phyloP scores from a whole-genome alignment of 257 asterid genomes.

The Pogostemon cablin region DNA sequence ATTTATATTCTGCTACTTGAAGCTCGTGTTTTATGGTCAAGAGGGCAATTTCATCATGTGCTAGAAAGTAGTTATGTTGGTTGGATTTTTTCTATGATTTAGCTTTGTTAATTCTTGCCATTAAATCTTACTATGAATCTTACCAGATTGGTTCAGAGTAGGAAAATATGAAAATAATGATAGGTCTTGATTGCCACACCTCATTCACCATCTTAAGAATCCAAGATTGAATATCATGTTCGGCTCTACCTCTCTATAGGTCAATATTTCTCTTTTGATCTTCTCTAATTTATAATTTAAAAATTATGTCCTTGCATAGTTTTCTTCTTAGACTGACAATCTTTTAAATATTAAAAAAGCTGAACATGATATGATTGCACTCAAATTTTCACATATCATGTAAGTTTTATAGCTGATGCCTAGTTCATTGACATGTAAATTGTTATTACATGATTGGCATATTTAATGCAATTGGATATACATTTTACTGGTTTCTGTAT shows the following conservation, averaged over 20 bases:
- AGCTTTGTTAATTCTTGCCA: constrained; percentile 17
- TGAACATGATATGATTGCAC: not conserved
- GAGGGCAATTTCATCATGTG: not conserved
- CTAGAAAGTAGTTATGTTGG: not conserved
- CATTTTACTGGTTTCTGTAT: constrained; percentile 31
- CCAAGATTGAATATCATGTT: not conserved
- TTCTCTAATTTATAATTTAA: constrained; percentile 13
- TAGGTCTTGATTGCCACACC: not conserved
- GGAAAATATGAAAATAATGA: not conserved
- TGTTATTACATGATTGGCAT: constrained; percentile 11
- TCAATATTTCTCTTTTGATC: not conserved
- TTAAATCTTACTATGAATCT: constrained; percentile 1
- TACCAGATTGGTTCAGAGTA: not conserved
- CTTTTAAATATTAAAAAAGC: not conserved
- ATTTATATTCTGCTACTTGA: not conserved
- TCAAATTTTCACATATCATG: not conserved
- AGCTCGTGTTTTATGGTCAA: not conserved
- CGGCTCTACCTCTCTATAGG: not conserved
- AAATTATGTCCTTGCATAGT: not conserved
- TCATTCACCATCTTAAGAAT: not conserved
- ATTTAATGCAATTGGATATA: not conserved
- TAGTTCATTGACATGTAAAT: constrained; percentile 1
- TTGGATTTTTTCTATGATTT: constrained; percentile 16
- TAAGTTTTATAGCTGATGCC: not conserved
- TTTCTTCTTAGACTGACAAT: not conserved